phyloP scores from a whole-genome alignment of 768 basidiomycete species.

The Leccinellum rugosiceps region DNA sequence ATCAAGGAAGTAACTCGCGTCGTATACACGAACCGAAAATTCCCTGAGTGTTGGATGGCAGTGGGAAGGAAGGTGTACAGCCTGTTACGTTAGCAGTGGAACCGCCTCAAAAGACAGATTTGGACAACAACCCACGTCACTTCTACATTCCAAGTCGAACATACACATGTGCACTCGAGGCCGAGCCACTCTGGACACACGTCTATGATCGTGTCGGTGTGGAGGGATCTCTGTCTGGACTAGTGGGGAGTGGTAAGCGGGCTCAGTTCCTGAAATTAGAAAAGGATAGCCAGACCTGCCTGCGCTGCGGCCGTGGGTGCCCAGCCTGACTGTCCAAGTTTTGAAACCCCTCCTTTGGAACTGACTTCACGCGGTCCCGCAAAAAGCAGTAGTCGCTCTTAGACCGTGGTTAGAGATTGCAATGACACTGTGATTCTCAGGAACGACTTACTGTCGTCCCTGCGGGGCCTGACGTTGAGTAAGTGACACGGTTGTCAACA shows the following conservation, averaged over 20 bases:
- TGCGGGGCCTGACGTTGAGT: not conserved
- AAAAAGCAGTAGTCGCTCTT: not conserved
- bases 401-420: not conserved
- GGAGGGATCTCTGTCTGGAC: not conserved
- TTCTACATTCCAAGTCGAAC: not conserved
- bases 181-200: not conserved
- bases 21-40: slow-evolving; percentile 16
- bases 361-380: slow-evolving; percentile 17
- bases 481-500: not conserved
- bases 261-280: slow-evolving; percentile 7
- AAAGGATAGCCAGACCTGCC: not conserved
- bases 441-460: slow-evolving; percentile 8
- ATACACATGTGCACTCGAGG: not conserved
- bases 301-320: not conserved
- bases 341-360: slow-evolving; percentile 10
- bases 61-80: slow-evolving; percentile 19
- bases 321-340: not conserved
- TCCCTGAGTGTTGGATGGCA: slow-evolving; percentile 14
- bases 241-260: not conserved
- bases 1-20: slow-evolving; percentile 15
- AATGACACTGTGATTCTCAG: slow-evolving; percentile 18
- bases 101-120: slow-evolving; percentile 19
- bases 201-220: not conserved
- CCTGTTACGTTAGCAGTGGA: slow-evolving; percentile 32
- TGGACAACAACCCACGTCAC: slow-evolving; percentile 2